Base-by-base conservation (phyloP, 768 basidiomycete species). In the Termitomyces sp. region DNA sequence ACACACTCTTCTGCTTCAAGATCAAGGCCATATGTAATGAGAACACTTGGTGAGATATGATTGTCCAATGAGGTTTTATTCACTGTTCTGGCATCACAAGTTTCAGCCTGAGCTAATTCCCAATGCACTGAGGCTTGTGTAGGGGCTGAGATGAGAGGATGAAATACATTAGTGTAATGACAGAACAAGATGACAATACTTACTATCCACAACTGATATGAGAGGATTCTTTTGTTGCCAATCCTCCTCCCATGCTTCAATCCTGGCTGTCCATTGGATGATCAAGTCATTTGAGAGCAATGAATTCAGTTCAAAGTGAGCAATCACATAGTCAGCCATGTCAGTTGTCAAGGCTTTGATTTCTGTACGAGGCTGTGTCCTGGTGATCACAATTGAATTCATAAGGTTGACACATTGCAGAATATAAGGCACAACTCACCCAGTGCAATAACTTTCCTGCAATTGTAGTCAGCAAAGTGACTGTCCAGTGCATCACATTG, bases 401-500 rank as follows among this genome's bases (percentile, higher is more conserved):
- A 33, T 33, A 44, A 44, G 42, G 11, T 44, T 44, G 42, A 44
- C 11, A 12, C 42, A 44, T 4, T 44, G 42, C 12, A 57, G 20
- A 18, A 36, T 16, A 7, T 24, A 24, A 48, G 46, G 42, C 8
- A 13, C n/a, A 22, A 65, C 67, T 39, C 24, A 74, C 69, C 67
- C 6, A 77, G 40, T 15, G 55, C 54, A 3, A 69, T 39, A 1
- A 65, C 49, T 53, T 75, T 77, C 13, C 45, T 36, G 69, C 72
- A 74, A 49, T n/a, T n/a, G n/a, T 76, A 68, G 38, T 66, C 65
- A 2, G 61, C 65, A 53, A 69, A 74, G 28, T 71, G 70, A 38
- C 67, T 66, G 51, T 74, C 69, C 3, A 76, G 42, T 0, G 58
- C 65, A 32, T 74, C 72, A 1, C 65, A 63, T 33, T 7, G 7